Conservation (phyloP, 306 rosid genomes). For the Gleditsia sinensis region DNA sequence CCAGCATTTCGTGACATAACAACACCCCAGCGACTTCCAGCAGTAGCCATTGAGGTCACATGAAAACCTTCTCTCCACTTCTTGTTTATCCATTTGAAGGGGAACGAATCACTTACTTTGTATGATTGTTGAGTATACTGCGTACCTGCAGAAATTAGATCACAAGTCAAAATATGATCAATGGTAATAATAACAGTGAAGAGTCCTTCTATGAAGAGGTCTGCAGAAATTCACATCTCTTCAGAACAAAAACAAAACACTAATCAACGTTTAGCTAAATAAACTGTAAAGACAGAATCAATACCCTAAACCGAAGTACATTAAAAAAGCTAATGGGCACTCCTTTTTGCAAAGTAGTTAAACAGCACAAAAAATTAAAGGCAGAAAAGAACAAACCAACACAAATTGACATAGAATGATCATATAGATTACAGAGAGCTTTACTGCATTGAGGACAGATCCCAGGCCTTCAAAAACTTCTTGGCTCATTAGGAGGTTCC, state of each 20-base stretch:
- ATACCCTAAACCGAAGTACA: constrained; percentile 17
- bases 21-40: constrained; percentile 96
- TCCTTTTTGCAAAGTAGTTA: neutral
- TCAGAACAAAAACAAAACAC: neutral
- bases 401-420: neutral
- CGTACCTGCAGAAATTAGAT: constrained; percentile 60
- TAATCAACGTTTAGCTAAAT: neutral
- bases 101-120: constrained; percentile 98
- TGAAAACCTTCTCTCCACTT: constrained; percentile 98
- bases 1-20: constrained; percentile 99
- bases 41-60: constrained; percentile 97
- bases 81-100: constrained; percentile 97
- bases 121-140: constrained; percentile 93
- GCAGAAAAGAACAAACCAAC: no score
- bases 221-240: neutral
- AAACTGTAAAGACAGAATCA: neutral
- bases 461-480: neutral
- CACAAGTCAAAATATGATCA: constrained; percentile 2
- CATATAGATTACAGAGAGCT: neutral
- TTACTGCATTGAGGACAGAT: neutral
- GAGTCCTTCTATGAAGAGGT: neutral
- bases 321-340: neutral
- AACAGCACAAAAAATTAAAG: neutral
- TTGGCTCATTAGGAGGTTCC: neutral
- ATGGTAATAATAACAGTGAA: neutral